Evolutionary conservation across 148 eudicot genomes (phyloP), one percentile per base, ranked within the genome.

Genomic region (Rhododendron ovatum): DNA sequence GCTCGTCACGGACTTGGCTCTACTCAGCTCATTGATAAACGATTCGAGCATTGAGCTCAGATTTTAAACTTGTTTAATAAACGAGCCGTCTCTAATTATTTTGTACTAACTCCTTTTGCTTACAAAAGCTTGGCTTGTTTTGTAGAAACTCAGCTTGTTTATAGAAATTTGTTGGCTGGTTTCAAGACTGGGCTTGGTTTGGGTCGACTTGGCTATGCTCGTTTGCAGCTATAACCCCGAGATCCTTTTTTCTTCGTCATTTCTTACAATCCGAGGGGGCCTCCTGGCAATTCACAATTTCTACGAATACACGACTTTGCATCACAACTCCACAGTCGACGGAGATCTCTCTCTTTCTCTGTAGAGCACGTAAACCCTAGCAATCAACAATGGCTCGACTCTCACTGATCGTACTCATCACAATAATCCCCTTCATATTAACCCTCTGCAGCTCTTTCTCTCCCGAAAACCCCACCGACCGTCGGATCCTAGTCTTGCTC

Each of bases 401-500:
- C 37, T 24, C 87, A 63, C 28, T 87, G 51, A 51, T 92, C 76
- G 13, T 91, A 2, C n/a, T 90, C 69, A 1, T 26, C 28, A 11
- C 55, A 9, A 7, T 26, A 65, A 65, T 84, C 80, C 88, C 87
- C n/a, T 65, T 91, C 3, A 20, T 84, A 39, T 11, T 87, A 35
- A 75, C 87, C 15, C 83, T 87, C 67, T 83, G 91, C 75, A 85
- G 53, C 80, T 86, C 92, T 1, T 91, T 93, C 87, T 85, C 91
- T 24, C 92, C 91, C 12, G 93, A 90, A 63, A 86, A 20, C 26
- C 94, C 95, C 55, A 81, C 85, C 33, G 82, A 80, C 85, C 93
- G 92, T 9, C 89, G 86, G 59, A 90, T 93, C 65, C 87, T 92
- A 26, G 92, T 93, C 39, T 48, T 93, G 6, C 86, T 93, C 61